Conservation (phyloP, 2,329 filamentous ascomycete species). For the Madurella mycetomatis region DNA sequence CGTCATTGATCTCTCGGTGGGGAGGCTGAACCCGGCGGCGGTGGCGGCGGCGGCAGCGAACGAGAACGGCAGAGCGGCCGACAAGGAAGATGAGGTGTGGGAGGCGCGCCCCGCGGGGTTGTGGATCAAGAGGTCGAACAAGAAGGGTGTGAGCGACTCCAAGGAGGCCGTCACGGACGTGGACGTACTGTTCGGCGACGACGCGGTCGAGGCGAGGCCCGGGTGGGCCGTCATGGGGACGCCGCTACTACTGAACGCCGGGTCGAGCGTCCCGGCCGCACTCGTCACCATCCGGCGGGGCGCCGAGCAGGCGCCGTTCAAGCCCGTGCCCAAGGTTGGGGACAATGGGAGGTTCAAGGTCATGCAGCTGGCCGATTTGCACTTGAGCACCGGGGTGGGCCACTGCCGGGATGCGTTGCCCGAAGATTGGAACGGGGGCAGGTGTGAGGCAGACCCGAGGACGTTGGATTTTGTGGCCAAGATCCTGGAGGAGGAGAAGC, state of each 20-base stretch:
- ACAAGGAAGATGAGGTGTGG: slow-evolving; percentile 59
- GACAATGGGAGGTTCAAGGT: slow-evolving; percentile 97
- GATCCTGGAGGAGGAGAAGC: slow-evolving; percentile 87
- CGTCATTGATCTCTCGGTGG: slow-evolving; percentile 72
- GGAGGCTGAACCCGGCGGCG: slow-evolving; percentile 64
- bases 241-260: slow-evolving; percentile 64
- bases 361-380: slow-evolving; percentile 90
- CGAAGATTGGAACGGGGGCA: slow-evolving; percentile 62
- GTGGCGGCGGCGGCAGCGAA: slow-evolving; percentile 48
- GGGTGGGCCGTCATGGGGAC: slow-evolving; percentile 79
- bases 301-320: slow-evolving; percentile 56
- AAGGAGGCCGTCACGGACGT: slow-evolving; percentile 71
- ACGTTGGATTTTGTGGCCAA: slow-evolving; percentile 84
- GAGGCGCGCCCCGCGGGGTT: slow-evolving; percentile 72
- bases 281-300: slow-evolving; percentile 78
- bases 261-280: slow-evolving; percentile 59
- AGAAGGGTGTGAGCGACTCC: slow-evolving; percentile 69
- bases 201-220: slow-evolving; percentile 82
- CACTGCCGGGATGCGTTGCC: slow-evolving; percentile 83
- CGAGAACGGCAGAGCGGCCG: slow-evolving; percentile 30
- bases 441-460: slow-evolving; percentile 86
- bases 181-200: slow-evolving; percentile 83
- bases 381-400: slow-evolving; percentile 86
- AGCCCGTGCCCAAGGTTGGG: slow-evolving; percentile 69
- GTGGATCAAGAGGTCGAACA: slow-evolving; percentile 74